Percentiles rank a stretch among this genome's conserved stretches.
Conservation (phyloP, 331 rosid species). For the Acacia concinna region DNA sequence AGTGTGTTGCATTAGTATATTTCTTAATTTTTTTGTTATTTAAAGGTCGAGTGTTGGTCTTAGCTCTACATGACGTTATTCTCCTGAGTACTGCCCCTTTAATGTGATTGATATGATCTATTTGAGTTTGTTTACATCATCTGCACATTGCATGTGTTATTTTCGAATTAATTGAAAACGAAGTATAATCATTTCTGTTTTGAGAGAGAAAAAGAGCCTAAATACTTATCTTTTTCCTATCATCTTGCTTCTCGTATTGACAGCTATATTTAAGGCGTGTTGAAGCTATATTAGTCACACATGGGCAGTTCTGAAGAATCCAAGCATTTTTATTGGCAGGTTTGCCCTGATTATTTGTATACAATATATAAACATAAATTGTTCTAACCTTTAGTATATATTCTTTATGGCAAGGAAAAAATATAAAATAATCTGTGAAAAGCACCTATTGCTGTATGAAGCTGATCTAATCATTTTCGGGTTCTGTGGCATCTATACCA, state of each 20-base stretch:
- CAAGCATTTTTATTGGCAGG: slow-evolving; percentile 11
- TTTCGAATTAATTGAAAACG: not conserved
- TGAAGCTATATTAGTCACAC: not conserved
- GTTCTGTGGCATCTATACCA: slow-evolving; percentile 76
- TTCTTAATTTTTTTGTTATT: not conserved
- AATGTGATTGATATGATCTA: not conserved
- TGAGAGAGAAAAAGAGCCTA: not conserved
- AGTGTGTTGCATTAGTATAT: not conserved
- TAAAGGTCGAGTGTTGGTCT: not conserved
- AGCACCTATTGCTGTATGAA: slow-evolving; percentile 23
- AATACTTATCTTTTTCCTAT: not conserved
- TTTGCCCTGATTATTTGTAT: slow-evolving; percentile 13
- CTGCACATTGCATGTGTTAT: not conserved
- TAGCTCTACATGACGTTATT: not conserved
- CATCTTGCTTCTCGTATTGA: not conserved
- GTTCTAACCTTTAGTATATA: not conserved
- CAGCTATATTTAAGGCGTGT: not conserved
- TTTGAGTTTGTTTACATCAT: not conserved
- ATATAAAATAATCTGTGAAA: not conserved
- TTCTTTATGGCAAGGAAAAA: slow-evolving; percentile 13
- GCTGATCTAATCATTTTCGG: slow-evolving; percentile 41
- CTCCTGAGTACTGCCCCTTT: not conserved
- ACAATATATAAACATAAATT: slow-evolving; percentile 21
- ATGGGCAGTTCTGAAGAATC: slow-evolving; percentile 19
- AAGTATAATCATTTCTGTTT: not conserved